Conservation (phyloP, 805 yeast genomes). For the Millerozyma miso region DNA sequence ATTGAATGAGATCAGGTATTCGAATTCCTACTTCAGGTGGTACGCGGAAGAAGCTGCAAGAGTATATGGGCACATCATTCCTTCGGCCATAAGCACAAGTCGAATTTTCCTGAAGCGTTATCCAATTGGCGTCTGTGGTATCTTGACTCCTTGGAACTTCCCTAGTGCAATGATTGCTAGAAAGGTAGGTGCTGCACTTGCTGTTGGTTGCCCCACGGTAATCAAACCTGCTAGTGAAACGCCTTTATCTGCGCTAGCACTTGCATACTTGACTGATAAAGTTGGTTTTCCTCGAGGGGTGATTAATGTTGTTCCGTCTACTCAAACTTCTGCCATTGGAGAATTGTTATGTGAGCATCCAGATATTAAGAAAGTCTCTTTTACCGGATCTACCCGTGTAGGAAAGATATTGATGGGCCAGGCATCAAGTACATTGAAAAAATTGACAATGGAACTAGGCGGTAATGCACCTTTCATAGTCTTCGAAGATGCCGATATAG, state of each 20-base stretch:
- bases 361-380: constrained; percentile 50
- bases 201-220: constrained; percentile 76
- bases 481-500: constrained; percentile 57
- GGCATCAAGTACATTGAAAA: constrained; percentile 53
- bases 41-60: constrained; percentile 80
- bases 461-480: constrained; percentile 66
- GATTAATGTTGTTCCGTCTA: constrained; percentile 57
- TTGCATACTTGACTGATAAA: constrained; percentile 54
- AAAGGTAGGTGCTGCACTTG: constrained; percentile 71
- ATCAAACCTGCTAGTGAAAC: constrained; percentile 77
- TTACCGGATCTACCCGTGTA: constrained; percentile 62
- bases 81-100: constrained; percentile 45
- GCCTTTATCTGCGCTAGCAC: constrained; percentile 67
- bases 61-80: constrained; percentile 59
- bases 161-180: constrained; percentile 77
- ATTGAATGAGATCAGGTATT: constrained; percentile 62
- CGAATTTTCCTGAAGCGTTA: constrained; percentile 60
- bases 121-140: constrained; percentile 80
- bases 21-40: constrained; percentile 85
- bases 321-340: constrained; percentile 47
- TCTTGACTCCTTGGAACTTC: constrained; percentile 82
- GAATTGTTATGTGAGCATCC: constrained; percentile 44
- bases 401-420: constrained; percentile 59
- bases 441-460: constrained; percentile 60
- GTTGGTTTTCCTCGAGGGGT: constrained; percentile 75